Evolutionary conservation across 129 eudicot species (phyloP).

Genomic region (Pittosporum tobira): DNA sequence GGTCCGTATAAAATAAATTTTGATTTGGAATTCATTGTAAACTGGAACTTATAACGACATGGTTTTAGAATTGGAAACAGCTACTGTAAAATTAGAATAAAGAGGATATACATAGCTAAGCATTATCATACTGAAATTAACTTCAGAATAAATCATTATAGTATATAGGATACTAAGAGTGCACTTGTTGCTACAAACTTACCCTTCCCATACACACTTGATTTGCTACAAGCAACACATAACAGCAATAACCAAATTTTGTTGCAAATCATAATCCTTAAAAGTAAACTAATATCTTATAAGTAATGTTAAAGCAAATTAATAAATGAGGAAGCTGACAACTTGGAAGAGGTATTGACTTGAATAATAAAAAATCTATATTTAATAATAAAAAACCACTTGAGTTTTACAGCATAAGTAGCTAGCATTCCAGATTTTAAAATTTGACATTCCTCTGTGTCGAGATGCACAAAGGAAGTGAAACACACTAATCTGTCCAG

Average conservation of each 20-base stretch:
- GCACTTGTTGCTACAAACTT: neutral
- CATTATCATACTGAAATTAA: neutral
- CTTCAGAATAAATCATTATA: neutral
- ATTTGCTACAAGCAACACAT: neutral
- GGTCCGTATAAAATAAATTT: too few species aligned
- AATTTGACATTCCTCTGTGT: too few species aligned
- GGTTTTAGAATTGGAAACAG: neutral
- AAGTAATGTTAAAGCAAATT: too few species aligned
- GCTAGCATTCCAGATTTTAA: neutral
- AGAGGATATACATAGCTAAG: neutral
- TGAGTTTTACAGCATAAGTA: too few species aligned
- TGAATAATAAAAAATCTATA: too few species aligned
- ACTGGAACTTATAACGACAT: too few species aligned
- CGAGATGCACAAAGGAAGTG: too few species aligned
- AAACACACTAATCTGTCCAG: too few species aligned
- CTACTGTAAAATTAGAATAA: neutral
- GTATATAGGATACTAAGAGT: neutral
- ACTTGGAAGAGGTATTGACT: constrained; percentile 16
- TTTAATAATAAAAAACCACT: too few species aligned
- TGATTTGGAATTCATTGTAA: too few species aligned
- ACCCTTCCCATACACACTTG: neutral
- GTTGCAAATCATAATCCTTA: constrained; percentile 1
- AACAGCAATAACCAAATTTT: neutral
- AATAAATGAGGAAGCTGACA: constrained; percentile 25
- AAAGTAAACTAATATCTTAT: too few species aligned